Evolutionary conservation across 768 basidiomycete species (phyloP).

Genomic region (Trametes meyenii): DNA sequence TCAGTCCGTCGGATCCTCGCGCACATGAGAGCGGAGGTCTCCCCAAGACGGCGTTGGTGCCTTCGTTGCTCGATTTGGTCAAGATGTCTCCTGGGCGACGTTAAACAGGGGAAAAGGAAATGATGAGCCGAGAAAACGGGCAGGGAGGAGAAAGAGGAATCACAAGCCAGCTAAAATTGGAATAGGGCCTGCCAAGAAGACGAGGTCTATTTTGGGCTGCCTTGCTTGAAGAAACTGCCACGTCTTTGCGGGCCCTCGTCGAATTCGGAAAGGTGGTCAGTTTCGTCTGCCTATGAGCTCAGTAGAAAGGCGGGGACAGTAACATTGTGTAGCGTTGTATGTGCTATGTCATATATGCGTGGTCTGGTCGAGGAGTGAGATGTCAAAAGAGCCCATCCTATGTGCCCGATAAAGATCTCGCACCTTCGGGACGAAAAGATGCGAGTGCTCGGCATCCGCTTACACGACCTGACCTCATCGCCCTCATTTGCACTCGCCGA

Average conservation of each 20-base stretch:
- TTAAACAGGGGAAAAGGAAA: conserved; percentile 1
- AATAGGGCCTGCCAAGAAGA: conserved; percentile 3
- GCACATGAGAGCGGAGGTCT: background rate
- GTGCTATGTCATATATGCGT: no score
- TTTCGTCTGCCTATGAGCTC: no score
- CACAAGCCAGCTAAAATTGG: conserved; percentile 4
- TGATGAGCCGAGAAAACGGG: background rate
- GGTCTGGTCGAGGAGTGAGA: no score
- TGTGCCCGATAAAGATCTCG: background rate
- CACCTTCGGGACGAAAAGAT: background rate
- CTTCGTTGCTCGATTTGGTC: background rate
- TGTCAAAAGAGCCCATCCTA: no score
- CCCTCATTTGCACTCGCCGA: background rate
- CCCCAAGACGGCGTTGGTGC: background rate
- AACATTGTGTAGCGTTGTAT: no score
- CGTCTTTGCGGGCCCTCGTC: background rate
- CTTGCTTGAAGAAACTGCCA: background rate
- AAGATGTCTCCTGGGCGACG: background rate
- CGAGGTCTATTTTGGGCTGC: background rate
- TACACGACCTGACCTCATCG: background rate
- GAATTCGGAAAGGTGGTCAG: no score
- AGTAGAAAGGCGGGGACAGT: no score
- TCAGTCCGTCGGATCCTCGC: background rate
- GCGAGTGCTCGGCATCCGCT: background rate
- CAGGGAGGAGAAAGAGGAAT: background rate